phyloP scores from a whole-genome alignment of 148 eudicot genomes.

The Vaccinium vitisidaea region DNA sequence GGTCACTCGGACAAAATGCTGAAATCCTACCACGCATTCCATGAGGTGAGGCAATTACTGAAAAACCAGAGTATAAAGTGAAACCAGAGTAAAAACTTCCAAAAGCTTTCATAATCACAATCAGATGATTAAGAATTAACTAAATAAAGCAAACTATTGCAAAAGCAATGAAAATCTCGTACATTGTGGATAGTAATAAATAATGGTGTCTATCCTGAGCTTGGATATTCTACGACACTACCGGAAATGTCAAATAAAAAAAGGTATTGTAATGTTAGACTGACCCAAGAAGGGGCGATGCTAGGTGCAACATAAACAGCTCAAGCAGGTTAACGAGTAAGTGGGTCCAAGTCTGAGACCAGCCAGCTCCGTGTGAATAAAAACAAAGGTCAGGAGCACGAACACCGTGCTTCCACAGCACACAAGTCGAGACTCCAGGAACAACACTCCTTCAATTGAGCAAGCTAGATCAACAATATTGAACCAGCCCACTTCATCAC shows the following conservation, averaged over 20 bases:
- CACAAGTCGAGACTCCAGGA: background rate
- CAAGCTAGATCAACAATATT: background rate
- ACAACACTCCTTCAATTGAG: background rate
- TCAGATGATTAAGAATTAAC: background rate
- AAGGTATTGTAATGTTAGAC: background rate
- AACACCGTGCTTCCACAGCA: background rate
- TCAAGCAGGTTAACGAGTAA: background rate
- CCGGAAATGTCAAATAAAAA: background rate
- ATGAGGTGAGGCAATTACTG: conserved; percentile 92
- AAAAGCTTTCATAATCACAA: background rate
- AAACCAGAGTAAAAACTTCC: background rate
- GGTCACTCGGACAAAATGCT: conserved; percentile 90
- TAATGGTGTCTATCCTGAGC: background rate
- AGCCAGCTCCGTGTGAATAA: background rate
- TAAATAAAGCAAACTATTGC: background rate
- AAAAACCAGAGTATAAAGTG: conserved; percentile 23
- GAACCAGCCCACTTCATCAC: background rate
- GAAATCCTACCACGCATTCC: conserved; percentile 90
- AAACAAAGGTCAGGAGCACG: background rate
- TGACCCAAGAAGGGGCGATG: background rate
- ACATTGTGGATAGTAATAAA: background rate
- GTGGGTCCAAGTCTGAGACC: conserved; percentile 1
- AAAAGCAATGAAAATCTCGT: background rate
- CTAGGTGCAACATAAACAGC: conserved; percentile 14
- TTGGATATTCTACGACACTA: background rate